A percentile compares a stretch with the other conserved stretches of the same genome.
These are phyloP conservation scores for Nannizziopsis barbatae DNA, from an alignment of 2,329 filamentous ascomycete genomes.

Conservation along the genomic window DNA sequence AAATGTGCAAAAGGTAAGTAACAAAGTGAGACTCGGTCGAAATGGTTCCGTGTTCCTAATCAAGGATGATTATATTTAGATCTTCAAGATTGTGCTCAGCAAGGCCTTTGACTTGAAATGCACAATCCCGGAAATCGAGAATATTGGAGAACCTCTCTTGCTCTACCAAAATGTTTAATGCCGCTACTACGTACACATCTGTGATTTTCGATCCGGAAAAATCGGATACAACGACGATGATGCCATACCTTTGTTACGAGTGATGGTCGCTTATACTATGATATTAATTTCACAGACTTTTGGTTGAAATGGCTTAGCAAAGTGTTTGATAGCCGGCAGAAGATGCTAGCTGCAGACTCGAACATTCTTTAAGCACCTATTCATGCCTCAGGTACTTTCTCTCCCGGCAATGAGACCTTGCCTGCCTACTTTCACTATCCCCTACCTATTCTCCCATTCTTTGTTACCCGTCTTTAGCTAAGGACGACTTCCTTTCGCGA, in stretches of 20 bases:
- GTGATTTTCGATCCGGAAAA: neutral
- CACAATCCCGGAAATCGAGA: conserved; percentile 97
- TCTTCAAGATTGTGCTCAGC: conserved; percentile 98
- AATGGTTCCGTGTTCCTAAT: neutral
- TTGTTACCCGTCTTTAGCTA: conserved; percentile 1
- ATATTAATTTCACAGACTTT: conserved; percentile 6
- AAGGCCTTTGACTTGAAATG: conserved; percentile 98
- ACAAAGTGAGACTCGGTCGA: neutral
- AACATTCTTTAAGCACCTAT: neutral
- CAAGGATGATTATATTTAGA: conserved; percentile 45
- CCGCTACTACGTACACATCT: neutral
- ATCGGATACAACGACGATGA: conserved; percentile 5
- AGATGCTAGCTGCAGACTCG: neutral
- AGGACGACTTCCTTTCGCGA: conserved; percentile 1
- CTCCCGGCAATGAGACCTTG: neutral
- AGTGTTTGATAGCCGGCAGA: neutral
- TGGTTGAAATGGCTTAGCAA: conserved; percentile 1
- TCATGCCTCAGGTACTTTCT: neutral
- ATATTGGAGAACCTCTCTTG: conserved; percentile 87
- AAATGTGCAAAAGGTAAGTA: conserved; percentile 88
- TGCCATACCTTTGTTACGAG: conserved; percentile 8
- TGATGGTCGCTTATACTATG: conserved; percentile 10
- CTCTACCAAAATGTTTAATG: conserved; percentile 48
- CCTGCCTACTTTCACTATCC: neutral
- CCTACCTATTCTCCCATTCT: neutral